These are phyloP conservation scores for Hypsizygus marmoreus DNA, from an alignment of 768 basidiomycete genomes.

Conservation along the genomic window DNA sequence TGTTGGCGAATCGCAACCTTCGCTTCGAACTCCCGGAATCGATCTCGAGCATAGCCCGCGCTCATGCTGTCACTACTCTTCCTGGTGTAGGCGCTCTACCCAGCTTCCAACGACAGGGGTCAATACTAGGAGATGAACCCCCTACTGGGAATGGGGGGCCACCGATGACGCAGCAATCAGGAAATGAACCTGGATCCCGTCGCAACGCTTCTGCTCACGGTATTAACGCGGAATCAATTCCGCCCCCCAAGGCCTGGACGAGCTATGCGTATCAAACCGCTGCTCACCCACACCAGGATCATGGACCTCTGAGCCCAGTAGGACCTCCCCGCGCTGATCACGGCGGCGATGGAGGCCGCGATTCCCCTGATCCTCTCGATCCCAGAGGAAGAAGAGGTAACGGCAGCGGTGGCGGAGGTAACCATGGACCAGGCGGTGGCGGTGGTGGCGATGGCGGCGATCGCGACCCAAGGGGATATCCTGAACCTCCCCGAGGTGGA, in stretches of 20 bases:
- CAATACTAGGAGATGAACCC: neutral
- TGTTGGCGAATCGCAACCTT: neutral
- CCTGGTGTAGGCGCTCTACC: neutral
- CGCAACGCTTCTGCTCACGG: neutral
- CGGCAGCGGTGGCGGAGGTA: no score
- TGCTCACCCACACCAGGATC: no score
- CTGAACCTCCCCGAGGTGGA: no score
- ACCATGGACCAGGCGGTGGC: no score
- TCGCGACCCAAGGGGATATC: no score
- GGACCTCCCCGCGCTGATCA: no score
- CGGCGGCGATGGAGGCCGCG: no score
- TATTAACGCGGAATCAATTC: neutral
- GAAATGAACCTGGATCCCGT: no score
- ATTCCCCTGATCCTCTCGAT: no score
- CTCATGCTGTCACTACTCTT: neutral
- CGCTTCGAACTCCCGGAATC: neutral
- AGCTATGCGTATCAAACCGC: neutral
- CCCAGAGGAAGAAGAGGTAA: no score
- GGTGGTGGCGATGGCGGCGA: no score
- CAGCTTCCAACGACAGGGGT: neutral
- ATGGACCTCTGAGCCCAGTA: no score
- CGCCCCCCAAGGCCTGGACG: neutral
- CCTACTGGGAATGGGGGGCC: neutral
- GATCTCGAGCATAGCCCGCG: neutral
- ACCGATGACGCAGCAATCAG: neutral